These are phyloP conservation scores for Flaveria ramosissima DNA, from an alignment of 129 eudicot species.

Conservation along the genomic window DNA sequence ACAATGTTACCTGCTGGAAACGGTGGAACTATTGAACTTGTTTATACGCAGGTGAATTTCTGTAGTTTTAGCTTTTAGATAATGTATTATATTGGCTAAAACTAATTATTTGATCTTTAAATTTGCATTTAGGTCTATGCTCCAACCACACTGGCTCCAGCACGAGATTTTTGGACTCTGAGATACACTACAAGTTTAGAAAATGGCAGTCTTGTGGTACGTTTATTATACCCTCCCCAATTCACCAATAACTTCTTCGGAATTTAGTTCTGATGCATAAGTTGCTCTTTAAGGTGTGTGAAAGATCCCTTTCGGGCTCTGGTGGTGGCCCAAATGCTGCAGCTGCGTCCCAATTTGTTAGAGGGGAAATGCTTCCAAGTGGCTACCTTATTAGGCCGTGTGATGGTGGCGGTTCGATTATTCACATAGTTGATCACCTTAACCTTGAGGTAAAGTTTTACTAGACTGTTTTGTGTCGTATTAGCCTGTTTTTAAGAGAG, in stretches of 20 bases:
- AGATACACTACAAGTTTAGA: slow-evolving; percentile 91
- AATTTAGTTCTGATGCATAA: slow-evolving; percentile 13
- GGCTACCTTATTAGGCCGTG: slow-evolving; percentile 94
- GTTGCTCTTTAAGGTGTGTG: slow-evolving; percentile 64
- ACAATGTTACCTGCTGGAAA: slow-evolving; percentile 88
- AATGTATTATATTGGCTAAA: slow-evolving; percentile 2
- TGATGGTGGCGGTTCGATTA: slow-evolving; percentile 98
- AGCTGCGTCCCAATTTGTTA: slow-evolving; percentile 68
- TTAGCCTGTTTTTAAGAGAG: not conserved
- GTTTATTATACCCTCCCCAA: slow-evolving; percentile 23
- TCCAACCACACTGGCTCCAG: slow-evolving; percentile 95
- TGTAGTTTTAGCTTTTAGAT: not conserved
- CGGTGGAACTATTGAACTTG: slow-evolving; percentile 94
- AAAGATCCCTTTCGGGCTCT: slow-evolving; percentile 96
- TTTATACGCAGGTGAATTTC: slow-evolving; percentile 73
- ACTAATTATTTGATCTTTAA: slow-evolving; percentile 11
- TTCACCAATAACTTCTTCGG: not conserved
- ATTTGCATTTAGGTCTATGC: slow-evolving; percentile 69
- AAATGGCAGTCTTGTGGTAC: slow-evolving; percentile 90
- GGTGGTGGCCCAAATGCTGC: slow-evolving; percentile 85
- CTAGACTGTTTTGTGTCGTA: slow-evolving; percentile 5
- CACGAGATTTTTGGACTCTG: slow-evolving; percentile 96
- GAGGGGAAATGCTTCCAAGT: slow-evolving; percentile 95
- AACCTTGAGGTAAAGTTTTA: slow-evolving; percentile 74
- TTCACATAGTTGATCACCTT: slow-evolving; percentile 94